Percentiles rank a stretch among this genome's conserved stretches.
Conservation (phyloP, 805 yeast genomes). For the Suhomyces canberraensis region DNA sequence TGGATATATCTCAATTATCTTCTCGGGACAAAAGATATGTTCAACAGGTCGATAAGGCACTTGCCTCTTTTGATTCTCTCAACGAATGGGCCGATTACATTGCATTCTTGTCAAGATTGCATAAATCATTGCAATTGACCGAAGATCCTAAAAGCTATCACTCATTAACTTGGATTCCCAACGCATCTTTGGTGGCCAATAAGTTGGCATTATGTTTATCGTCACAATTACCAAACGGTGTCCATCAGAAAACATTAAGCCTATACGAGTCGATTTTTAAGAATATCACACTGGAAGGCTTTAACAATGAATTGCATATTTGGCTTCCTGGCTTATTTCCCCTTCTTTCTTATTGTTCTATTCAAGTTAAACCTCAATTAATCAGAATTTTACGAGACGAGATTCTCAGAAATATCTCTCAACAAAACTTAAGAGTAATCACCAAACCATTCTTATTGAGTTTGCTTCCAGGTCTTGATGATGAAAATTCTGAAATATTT, state of each 20-base stretch:
- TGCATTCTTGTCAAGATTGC: slow-evolving; percentile 76
- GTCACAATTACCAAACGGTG: slow-evolving; percentile 88
- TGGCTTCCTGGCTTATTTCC: slow-evolving; percentile 97
- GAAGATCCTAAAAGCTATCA: slow-evolving; percentile 26
- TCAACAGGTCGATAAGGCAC: slow-evolving; percentile 67
- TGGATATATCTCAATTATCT: slow-evolving; percentile 8
- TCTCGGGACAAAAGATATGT: slow-evolving; percentile 63
- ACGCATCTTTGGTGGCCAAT: slow-evolving; percentile 60
- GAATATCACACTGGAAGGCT: slow-evolving; percentile 52
- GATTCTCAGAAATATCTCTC: slow-evolving; percentile 48
- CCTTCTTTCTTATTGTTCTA: slow-evolving; percentile 81
- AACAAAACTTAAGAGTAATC: slow-evolving; percentile 45
- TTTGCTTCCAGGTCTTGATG: slow-evolving; percentile 85
- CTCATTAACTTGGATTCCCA: slow-evolving; percentile 54
- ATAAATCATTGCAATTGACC: slow-evolving; percentile 55
- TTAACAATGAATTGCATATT: slow-evolving; percentile 54
- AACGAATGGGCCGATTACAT: slow-evolving; percentile 99
- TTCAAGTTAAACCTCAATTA: slow-evolving; percentile 79
- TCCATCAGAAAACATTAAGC: slow-evolving; percentile 82
- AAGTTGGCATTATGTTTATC: slow-evolving; percentile 76
- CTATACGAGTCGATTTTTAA: slow-evolving; percentile 71
- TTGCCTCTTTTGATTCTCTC: slow-evolving; percentile 72
- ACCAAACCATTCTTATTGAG: slow-evolving; percentile 71
- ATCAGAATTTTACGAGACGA: slow-evolving; percentile 58
- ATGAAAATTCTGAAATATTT: slow-evolving; percentile 84